Base-by-base conservation (phyloP, 306 rosid species). In the Myrica gale region DNA sequence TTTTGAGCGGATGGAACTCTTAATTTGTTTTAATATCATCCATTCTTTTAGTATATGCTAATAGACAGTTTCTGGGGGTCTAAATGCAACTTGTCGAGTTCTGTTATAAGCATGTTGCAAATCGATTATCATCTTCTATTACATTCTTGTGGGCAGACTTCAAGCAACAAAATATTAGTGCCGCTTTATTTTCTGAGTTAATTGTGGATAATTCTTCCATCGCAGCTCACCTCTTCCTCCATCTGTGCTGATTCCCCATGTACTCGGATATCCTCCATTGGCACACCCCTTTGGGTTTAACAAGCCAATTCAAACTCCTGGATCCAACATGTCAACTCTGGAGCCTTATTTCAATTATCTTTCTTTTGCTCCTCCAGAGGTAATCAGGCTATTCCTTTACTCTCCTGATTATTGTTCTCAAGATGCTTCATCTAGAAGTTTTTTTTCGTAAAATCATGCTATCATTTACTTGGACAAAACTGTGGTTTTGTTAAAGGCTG, bases 361-460 rank as follows among this genome's bases (percentile, higher is more conserved):
- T 32, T 95, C 98, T 71, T 95, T 95, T 73, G 87, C 97, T 48
- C 98, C 98, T 82, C 96, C 96, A 12, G 98, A 95, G 98, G 98
- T 95, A 85, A 85, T 68, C 13, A 23, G 17, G 71, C 73, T 78
- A 45, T 45, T 56, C 70, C 76, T 77, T 75, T 23, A 5, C 19
- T 62, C 26, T 23, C 26, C 1, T 23, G 26, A 23, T 23, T 23
- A 0, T 23, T 23, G 26, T 23, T 23, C 26, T 23, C 26, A 0
- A 23, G 26, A 23, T 23, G 26, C 26, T 23, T 23, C 26, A 23
- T 23, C 26, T 23, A 23, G 60, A 54, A 54, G 60, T 23, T 0
- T 0, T 23, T 23, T 23, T 23, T n/a, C 26, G 26, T 23, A 23
- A 23, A 23, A 23, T 23, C 26, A 23, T 23, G 26, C 26, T 23